Base-by-base conservation (phyloP, 2,329 filamentous ascomycete species). In the Ascochyta viciae-villosae region DNA sequence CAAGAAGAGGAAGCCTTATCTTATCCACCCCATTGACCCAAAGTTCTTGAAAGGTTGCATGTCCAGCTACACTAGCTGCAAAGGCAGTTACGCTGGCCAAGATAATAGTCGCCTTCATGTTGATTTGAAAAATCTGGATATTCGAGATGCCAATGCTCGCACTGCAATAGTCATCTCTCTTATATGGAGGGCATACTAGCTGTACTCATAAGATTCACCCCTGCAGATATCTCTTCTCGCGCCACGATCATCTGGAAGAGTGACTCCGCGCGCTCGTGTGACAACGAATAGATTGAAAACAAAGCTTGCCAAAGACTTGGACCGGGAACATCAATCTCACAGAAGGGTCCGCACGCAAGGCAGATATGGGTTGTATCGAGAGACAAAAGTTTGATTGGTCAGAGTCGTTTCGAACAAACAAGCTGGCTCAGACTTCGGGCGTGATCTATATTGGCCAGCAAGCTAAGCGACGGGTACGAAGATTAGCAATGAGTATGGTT, bases 1-100 rank as follows among this genome's bases (percentile, higher is more conserved):
- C 5, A 23, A 27, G 5, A 34, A 4, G 19, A 24, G 8, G 24
- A 27, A 8, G 22, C 41, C 63, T 60, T 64, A 67, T 65, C 62
- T 67, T 52, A 50, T 73, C 70, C 39, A 63, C 60, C 2, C 71
- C 67, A 26, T 71, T 64, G 23, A 75, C 62, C 72, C 71, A 74
- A 9, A 75, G 64, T 15, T 72, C 57, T 42, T 73, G 71, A 26
- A 64, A 61, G 2, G 72, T 74, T n/a, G 72, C 66, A 58, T 74
- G 70, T 24, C 48, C 61, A 43, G 59, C 54, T 4, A 67, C 64
- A 1, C 37, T 43, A 4, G 42, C 38, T 22, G 56, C 54, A 33
- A 70, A 52, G 41, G 60, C 51, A 26, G 56, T 29, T 12, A 69
- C 33, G 49, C 50, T 58, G 12, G 61, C 51, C 24, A 65, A 38